A percentile compares a stretch with the other conserved stretches of the same genome.
These are phyloP conservation scores for Fragosphaeria purpurea DNA, from an alignment of 2,329 filamentous ascomycete genomes.

Conservation along the genomic window DNA sequence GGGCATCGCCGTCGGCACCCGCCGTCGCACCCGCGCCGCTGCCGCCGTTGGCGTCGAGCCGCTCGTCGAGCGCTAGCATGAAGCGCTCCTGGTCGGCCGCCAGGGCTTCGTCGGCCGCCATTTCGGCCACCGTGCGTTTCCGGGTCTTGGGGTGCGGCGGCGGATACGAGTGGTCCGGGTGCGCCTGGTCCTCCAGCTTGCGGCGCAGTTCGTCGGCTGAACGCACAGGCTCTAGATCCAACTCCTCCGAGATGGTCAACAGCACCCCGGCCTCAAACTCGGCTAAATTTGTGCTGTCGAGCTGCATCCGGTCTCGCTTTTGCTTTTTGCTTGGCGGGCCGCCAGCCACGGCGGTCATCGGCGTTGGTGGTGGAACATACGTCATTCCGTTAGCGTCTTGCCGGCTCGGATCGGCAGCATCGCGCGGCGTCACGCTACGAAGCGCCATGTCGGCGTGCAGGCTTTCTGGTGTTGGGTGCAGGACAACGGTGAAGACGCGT, in stretches of 20 bases:
- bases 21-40: conserved; percentile 47
- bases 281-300: conserved; percentile 64
- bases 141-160: conserved; percentile 79
- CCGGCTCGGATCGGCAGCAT: conserved; percentile 11
- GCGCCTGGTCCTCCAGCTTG: conserved; percentile 60
- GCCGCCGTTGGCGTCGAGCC: conserved; percentile 52
- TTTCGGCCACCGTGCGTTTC: conserved; percentile 88
- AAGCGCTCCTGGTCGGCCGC: conserved; percentile 83
- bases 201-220: conserved; percentile 58
- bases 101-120: conserved; percentile 88
- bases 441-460: conserved; percentile 64
- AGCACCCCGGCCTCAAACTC: conserved; percentile 69
- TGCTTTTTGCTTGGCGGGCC: conserved; percentile 53
- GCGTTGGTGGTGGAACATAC: conserved; percentile 55
- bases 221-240: conserved; percentile 69
- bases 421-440: conserved; percentile 60
- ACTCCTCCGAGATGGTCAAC: conserved; percentile 59
- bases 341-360: conserved; percentile 46
- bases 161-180: conserved; percentile 66
- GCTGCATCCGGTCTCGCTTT: conserved; percentile 62
- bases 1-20: conserved; percentile 61
- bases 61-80: conserved; percentile 87
- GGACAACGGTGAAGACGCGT: conserved; percentile 65
- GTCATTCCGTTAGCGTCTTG: conserved; percentile 12
- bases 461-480: conserved; percentile 73